Evolutionary conservation across 140 eudicot species (phyloP).

Genomic region (Artemisia princeps): DNA sequence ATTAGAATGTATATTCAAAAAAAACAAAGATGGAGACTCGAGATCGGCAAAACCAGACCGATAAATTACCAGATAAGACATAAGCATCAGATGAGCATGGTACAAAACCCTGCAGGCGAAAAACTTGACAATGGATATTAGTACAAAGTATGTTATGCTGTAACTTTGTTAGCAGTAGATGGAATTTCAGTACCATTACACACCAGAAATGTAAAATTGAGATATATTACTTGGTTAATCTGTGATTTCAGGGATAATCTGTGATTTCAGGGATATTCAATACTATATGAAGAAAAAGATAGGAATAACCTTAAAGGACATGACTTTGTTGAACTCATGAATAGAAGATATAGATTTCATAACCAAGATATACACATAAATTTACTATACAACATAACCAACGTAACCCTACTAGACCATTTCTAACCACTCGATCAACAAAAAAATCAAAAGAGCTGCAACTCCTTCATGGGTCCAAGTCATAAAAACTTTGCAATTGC

Average conservation of each 20-base stretch:
- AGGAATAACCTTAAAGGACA: not conserved
- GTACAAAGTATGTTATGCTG: not conserved
- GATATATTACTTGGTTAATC: too few relatives aligned
- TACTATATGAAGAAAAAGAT: not conserved
- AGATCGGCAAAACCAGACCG: not conserved
- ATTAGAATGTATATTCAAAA: not conserved
- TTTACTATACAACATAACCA: conserved; percentile 39
- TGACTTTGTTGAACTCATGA: conserved; percentile 17
- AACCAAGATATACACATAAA: conserved; percentile 34
- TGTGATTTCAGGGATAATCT: too few relatives aligned
- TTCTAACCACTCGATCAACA: conserved; percentile 29
- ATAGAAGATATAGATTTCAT: conserved; percentile 12
- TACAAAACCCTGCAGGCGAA: too few relatives aligned
- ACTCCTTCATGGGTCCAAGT: conserved; percentile 19
- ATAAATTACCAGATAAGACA: not conserved
- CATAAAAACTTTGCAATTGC: conserved; percentile 7
- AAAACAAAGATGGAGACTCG: not conserved
- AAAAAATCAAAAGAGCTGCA: conserved; percentile 21
- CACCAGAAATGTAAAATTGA: too few relatives aligned
- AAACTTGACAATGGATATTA: too few relatives aligned
- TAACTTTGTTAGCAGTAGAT: not conserved
- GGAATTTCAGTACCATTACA: not conserved
- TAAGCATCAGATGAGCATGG: too few relatives aligned
- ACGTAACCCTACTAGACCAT: conserved; percentile 14
- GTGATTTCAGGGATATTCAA: too few relatives aligned